Evolutionary conservation across 768 basidiomycete species (phyloP).

Genomic region (Termitomyces sp.): DNA sequence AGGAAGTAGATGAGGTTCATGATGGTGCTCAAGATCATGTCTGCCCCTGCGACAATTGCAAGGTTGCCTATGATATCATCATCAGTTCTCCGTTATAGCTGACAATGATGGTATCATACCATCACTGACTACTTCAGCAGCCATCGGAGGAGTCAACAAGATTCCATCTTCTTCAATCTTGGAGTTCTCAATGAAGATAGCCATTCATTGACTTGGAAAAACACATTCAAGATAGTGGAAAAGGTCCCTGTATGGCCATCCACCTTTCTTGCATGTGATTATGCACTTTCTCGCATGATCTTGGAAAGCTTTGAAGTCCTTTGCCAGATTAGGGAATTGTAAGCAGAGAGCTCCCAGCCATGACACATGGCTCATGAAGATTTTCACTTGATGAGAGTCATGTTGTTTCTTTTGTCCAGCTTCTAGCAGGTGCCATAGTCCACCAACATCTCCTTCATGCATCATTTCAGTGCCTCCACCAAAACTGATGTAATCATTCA

Average conservation of each 20-base stretch:
- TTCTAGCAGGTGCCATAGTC: constrained; percentile 41
- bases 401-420: constrained; percentile 37
- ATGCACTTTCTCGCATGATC: constrained; percentile 35
- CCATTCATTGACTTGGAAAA: background rate
- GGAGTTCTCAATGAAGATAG: background rate
- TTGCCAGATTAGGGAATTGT: constrained; percentile 31
- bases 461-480: constrained; percentile 36
- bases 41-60: constrained; percentile 39
- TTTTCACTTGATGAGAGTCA: constrained; percentile 21
- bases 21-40: constrained; percentile 35
- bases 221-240: constrained; percentile 34
- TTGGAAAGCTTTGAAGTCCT: constrained; percentile 36
- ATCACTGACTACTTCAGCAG: constrained; percentile 33
- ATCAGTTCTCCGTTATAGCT: background rate
- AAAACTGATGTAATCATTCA: constrained; percentile 20
- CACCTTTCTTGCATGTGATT: constrained; percentile 29
- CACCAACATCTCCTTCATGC: constrained; percentile 39
- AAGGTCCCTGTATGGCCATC: constrained; percentile 35
- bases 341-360: constrained; percentile 42
- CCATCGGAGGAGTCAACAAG: constrained; percentile 25
- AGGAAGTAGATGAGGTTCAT: constrained; percentile 31
- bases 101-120: constrained; percentile 18
- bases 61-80: constrained; percentile 19
- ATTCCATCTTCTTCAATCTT: constrained; percentile 40
- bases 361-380: constrained; percentile 40